Evolutionary conservation across 1,284 basidiomycete species (phyloP), one percentile per base, ranked within the genome.

Genomic region (Ustilago loliicola): DNA sequence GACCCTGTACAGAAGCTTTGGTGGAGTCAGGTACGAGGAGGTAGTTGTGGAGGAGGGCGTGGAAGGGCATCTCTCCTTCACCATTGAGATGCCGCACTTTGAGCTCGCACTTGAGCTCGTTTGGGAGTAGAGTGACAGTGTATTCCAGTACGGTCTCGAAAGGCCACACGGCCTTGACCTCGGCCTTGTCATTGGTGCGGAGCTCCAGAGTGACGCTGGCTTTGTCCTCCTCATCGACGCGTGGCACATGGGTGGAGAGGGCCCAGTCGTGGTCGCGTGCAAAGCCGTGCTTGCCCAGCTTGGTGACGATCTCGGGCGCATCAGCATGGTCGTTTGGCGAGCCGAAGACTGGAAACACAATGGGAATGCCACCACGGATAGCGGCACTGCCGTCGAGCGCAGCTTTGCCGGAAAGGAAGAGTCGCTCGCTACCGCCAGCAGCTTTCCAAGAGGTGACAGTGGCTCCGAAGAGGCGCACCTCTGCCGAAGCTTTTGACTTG

Each of bases 41-140:
- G 64, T 82, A 83, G 51, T 86, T 85, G 82, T 88, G 87, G 25
- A 87, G 79, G 23, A 88, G 80, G 1, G 87, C 85, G 57, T 88
- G 87, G 84, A 88, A 87, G 11, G 80, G 77, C 64, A 87, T 61
- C 2, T 69, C 81, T 57, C 42, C 54, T 6, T 67, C 76, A 54
- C 42, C 70, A 21, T 67, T 34, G 6, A 66, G 29, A 53, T 87
- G 75, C 54, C 76, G 62, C 42, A 87, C 81, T 27, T 75, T 77
- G 63, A 87, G 83, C 36, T 67, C 63, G 55, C 83, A 83, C 19
- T 60, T 55, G 55, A 87, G 83, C 23, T 71, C 29, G 36, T 75
- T 48, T 2, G 79, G 66, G 13, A 61, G 38, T 15, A 82, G 72
- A 2, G 76, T 80, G 23, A 81, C 70, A 6, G 66, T 81, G 53